A percentile compares a stretch with the other conserved stretches of the same genome.
Evolutionary conservation across 345 rosid species (phyloP).

Genomic region (Murraya koenigii): DNA sequence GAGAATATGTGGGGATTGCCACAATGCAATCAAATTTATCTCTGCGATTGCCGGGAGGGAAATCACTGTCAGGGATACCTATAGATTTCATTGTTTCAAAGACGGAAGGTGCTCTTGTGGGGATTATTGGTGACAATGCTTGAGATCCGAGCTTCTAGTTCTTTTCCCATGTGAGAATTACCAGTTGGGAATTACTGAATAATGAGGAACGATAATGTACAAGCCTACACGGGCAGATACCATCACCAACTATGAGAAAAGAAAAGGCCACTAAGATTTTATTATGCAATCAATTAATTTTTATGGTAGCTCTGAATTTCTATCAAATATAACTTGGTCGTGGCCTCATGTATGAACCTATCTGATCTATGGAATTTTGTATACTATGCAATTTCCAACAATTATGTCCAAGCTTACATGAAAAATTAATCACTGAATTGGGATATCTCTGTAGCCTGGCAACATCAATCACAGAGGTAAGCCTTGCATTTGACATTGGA

Average conservation of each 20-base stretch:
- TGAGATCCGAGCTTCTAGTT: background rate
- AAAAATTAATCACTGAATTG: background rate
- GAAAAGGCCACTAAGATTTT: background rate
- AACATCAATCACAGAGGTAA: background rate
- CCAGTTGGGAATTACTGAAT: background rate
- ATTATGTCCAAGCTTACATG: background rate
- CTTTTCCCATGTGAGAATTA: constrained; percentile 19
- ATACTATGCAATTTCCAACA: background rate
- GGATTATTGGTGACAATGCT: constrained; percentile 66
- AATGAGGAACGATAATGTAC: background rate
- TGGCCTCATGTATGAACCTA: background rate
- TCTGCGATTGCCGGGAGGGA: constrained; percentile 56
- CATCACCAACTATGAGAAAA: background rate
- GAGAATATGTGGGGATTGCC: constrained; percentile 91
- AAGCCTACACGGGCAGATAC: background rate
- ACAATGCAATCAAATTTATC: constrained; percentile 73
- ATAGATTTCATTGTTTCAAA: constrained; percentile 73
- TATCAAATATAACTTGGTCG: background rate
- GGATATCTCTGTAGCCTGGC: background rate
- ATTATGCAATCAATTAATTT: background rate
- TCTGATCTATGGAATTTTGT: background rate
- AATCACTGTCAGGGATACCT: constrained; percentile 70
- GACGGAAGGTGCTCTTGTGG: constrained; percentile 76
- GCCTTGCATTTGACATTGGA: background rate
- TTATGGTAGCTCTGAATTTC: background rate